These are phyloP conservation scores for Priceomyces melissophilus DNA, from an alignment of 805 yeast genomes.

Conservation along the genomic window DNA sequence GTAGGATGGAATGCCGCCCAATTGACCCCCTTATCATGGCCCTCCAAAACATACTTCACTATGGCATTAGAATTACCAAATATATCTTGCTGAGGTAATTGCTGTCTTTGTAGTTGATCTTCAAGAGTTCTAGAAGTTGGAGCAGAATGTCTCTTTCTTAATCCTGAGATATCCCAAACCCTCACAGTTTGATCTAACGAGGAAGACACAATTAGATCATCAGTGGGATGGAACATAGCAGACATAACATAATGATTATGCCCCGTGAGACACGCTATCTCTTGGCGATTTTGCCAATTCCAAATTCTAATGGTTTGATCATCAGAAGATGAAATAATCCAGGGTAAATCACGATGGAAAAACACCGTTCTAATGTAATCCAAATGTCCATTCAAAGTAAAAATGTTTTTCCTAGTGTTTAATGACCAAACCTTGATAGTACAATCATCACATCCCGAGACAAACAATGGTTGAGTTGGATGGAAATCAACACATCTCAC, in stretches of 20 bases:
- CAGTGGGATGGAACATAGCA: constrained; percentile 95
- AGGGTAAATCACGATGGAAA: constrained; percentile 94
- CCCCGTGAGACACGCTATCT: constrained; percentile 94
- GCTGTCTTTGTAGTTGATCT: constrained; percentile 55
- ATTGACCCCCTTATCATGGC: constrained; percentile 97
- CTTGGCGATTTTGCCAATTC: constrained; percentile 99
- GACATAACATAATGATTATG: constrained; percentile 98
- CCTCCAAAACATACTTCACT: constrained; percentile 93
- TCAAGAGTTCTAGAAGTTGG: constrained; percentile 49
- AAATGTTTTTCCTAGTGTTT: constrained; percentile 84
- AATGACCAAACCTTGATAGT: constrained; percentile 95
- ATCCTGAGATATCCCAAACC: constrained; percentile 96
- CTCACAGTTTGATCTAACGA: constrained; percentile 98
- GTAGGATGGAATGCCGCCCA: constrained; percentile 99
- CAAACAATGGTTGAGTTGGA: constrained; percentile 96
- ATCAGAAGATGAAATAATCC: constrained; percentile 95
- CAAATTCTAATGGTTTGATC: constrained; percentile 98
- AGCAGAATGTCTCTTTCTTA: constrained; percentile 93
- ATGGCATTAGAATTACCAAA: constrained; percentile 93
- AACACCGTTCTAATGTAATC: constrained; percentile 93
- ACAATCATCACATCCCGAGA: constrained; percentile 96
- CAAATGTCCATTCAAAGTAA: constrained; percentile 88
- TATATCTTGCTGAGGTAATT: constrained; percentile 81
- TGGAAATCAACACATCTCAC: constrained; percentile 95
- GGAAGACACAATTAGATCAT: constrained; percentile 91